Conservation (phyloP, 257 asterid species). For the Capsicum rhomboideum region DNA sequence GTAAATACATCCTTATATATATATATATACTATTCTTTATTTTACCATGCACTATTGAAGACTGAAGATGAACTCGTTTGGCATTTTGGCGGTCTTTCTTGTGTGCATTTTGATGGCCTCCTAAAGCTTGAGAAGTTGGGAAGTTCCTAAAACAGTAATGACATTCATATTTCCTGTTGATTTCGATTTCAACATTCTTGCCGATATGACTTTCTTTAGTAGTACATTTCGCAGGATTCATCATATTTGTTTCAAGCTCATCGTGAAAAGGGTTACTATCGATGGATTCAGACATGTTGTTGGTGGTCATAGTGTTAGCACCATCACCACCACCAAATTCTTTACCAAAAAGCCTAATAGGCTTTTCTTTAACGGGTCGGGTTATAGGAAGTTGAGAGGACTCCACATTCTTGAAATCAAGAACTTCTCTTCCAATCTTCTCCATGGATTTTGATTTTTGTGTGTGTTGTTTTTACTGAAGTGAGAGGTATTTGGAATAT, state of each 20-base stretch:
- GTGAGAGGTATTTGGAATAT: background rate
- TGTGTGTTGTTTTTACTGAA: background rate
- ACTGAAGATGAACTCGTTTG: conserved; percentile 58
- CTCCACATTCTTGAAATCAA: conserved; percentile 70
- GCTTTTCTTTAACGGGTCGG: conserved; percentile 35
- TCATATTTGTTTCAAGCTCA: background rate
- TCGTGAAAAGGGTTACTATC: background rate
- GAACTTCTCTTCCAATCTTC: conserved; percentile 47
- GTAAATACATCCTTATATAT: too few species aligned
- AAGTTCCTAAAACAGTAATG: conserved; percentile 81
- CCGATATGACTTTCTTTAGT: conserved; percentile 1
- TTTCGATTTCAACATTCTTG: conserved; percentile 21
- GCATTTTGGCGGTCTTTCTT: conserved; percentile 81
- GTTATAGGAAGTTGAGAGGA: conserved; percentile 81
- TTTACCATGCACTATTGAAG: conserved; percentile 42
- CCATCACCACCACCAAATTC: conserved; percentile 34
- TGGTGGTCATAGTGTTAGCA: background rate
- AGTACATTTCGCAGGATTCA: background rate
- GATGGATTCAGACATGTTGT: background rate
- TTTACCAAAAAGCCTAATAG: conserved; percentile 72
- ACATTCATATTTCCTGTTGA: conserved; percentile 56
- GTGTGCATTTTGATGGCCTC: conserved; percentile 97
- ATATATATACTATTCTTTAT: background rate
- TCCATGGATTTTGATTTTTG: conserved; percentile 35
- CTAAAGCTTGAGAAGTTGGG: conserved; percentile 92